Conservation (phyloP, 108 stramenopile genomes). For the Cyclotella atomus region DNA sequence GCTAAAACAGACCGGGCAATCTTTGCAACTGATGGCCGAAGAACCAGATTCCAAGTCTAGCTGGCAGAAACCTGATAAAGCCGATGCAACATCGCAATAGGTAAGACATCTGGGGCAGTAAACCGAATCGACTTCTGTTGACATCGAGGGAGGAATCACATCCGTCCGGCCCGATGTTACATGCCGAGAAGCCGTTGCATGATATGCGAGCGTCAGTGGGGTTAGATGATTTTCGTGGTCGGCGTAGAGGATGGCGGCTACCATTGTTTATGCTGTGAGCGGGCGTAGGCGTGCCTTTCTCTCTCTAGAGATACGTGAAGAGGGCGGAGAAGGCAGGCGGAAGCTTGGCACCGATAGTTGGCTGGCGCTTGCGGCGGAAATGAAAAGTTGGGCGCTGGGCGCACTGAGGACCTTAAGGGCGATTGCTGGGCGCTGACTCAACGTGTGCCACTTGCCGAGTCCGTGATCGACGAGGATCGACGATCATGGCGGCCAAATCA, state of each 20-base stretch:
- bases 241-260: conserved; percentile 67
- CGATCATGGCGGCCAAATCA: too few relatives aligned
- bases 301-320: too few relatives aligned
- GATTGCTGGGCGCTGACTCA: too few relatives aligned
- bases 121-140: conserved; percentile 52
- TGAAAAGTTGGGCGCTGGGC: too few relatives aligned
- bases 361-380: too few relatives aligned
- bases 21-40: conserved; percentile 55
- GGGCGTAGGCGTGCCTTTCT: too few relatives aligned
- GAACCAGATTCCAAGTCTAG: conserved; percentile 14
- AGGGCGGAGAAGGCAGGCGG: too few relatives aligned
- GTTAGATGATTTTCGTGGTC: conserved; percentile 80
- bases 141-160: conserved; percentile 56
- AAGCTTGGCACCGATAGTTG: too few relatives aligned
- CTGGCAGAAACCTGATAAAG: conserved; percentile 48
- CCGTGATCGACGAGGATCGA: too few relatives aligned
- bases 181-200: conserved; percentile 84
- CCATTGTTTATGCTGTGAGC: background rate
- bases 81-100: conserved; percentile 67
- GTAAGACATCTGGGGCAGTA: conserved; percentile 81
- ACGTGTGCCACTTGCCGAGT: too few relatives aligned
- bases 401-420: too few relatives aligned
- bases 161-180: conserved; percentile 68
- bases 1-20: conserved; percentile 67
- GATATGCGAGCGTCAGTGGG: conserved; percentile 71